phyloP scores from a whole-genome alignment of 2,329 filamentous ascomycete species.

The Aspergillus hortae region DNA sequence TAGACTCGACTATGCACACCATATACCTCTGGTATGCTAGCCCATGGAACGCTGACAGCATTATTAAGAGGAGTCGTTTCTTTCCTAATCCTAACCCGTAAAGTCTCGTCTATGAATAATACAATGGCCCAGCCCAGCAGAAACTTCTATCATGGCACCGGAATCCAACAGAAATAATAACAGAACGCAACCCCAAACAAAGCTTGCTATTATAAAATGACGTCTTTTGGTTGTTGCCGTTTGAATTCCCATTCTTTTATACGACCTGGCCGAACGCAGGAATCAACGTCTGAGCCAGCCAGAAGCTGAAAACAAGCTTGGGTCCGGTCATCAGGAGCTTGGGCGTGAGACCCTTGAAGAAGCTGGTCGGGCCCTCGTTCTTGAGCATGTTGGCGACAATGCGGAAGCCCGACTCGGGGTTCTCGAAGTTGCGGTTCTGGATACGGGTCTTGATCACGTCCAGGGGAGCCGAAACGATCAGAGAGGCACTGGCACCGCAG shows the following conservation, averaged over 20 bases:
- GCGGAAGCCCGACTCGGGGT: constrained; percentile 88
- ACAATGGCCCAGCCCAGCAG: constrained; percentile 14
- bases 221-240: constrained; percentile 6
- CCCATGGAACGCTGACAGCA: no score
- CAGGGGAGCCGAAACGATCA: constrained; percentile 90
- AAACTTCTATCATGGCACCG: constrained; percentile 17
- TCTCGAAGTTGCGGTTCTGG: constrained; percentile 98
- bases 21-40: no score
- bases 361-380: constrained; percentile 78
- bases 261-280: constrained; percentile 76
- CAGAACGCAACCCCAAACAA: constrained; percentile 12
- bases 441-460: constrained; percentile 99
- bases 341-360: constrained; percentile 97
- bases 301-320: constrained; percentile 99
- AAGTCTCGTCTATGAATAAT: constrained; percentile 9
- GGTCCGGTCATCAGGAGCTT: constrained; percentile 99
- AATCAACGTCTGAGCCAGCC: constrained; percentile 97
- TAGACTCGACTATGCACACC: no score
- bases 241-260: constrained; percentile 31
- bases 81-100: constrained; percentile 11
- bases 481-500: constrained; percentile 85
- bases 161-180: constrained; percentile 9
- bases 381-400: constrained; percentile 91
- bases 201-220: constrained; percentile 5
- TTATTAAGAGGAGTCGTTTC: constrained; percentile 20